Base-by-base conservation (phyloP, 1,284 basidiomycete genomes). In the Laetiporus sulphureus region DNA sequence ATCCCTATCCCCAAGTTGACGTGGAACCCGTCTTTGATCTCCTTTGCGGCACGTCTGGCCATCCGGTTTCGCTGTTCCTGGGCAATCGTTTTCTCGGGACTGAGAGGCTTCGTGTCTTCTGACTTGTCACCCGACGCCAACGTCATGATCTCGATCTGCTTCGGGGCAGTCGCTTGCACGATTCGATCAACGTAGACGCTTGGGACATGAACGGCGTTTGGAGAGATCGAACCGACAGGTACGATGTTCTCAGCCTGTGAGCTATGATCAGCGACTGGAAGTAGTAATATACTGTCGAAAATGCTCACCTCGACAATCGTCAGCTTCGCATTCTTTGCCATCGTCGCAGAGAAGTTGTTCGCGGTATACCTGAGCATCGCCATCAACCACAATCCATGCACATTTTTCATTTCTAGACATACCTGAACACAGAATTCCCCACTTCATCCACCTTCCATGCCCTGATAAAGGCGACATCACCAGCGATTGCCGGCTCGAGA, bases 381-480 rank as follows among this genome's bases (percentile, higher is more conserved):
- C n/a, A n/a, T n/a, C n/a, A n/a, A n/a, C n/a, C n/a, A n/a, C n/a
- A n/a, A n/a, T n/a, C n/a, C n/a, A n/a, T n/a, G n/a, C n/a, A n/a
- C n/a, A n/a, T n/a, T n/a, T n/a, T n/a, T n/a, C n/a, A n/a, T n/a
- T n/a, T n/a, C n/a, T n/a, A n/a, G n/a, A n/a, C n/a, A n/a, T 20
- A 85, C 80, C 86, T 73, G 71, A 92, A 92, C 31, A 91, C 82
- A 56, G 81, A 84, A 62, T 92, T 91, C 2, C 87, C 89, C 32
- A 81, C 76, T 60, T 92, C 90, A 59, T 98, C 95, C 11, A 83
- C 94, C 66, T 96, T 97, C 92, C 92, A 96, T 5, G 92, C 95
- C 45, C 85, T 75, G 35, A 99, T 69, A 59, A 98, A 85, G 19
- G 93, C 94, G 41, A 91, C 80, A 62, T 93, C 91, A 21, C 88